A percentile compares a stretch with the other conserved stretches of the same genome.
Conservation (phyloP, 192 early-diverging fungal species). For the Entomortierella beljakovae region DNA sequence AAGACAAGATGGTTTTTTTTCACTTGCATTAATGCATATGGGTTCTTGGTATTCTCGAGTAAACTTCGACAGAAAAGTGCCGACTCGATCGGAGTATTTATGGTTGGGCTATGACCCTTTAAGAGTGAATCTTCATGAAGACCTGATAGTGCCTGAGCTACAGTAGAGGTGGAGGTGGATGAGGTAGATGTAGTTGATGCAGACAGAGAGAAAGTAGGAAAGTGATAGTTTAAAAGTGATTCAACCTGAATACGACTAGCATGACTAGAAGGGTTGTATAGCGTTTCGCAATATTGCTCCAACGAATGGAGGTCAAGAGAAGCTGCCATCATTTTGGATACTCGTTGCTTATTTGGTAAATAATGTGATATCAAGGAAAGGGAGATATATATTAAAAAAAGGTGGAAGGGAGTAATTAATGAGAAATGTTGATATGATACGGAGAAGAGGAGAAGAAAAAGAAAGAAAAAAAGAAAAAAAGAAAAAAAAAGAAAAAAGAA, state of each 20-base stretch:
- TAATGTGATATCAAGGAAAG: not conserved
- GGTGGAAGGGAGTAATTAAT: not conserved
- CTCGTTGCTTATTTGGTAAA: not conserved
- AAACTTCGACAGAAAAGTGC: conserved; percentile 67
- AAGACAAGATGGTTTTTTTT: too few species aligned
- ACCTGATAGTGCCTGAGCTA: conserved; percentile 2
- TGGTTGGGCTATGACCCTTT: conserved; percentile 43
- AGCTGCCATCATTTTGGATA: conserved; percentile 41
- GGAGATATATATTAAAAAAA: not conserved
- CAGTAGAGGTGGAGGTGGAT: conserved; percentile 28
- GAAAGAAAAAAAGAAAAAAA: not conserved
- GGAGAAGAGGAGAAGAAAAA: not conserved
- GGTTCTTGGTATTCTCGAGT: conserved; percentile 69
- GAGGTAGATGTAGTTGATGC: conserved; percentile 35
- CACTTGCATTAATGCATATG: conserved; percentile 74
- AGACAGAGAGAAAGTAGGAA: conserved; percentile 86
- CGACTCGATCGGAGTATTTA: conserved; percentile 68
- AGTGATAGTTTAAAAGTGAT: conserved; percentile 76
- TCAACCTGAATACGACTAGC: conserved; percentile 76
- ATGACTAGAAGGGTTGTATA: conserved; percentile 68
- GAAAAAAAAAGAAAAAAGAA: conserved; percentile 4
- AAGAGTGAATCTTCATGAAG: conserved; percentile 9
- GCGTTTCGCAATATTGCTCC: conserved; percentile 70
- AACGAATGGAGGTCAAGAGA: conserved; percentile 52
- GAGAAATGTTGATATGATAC: not conserved